A percentile compares a stretch with the other conserved stretches of the same genome.
Conservation (phyloP, 2,329 filamentous ascomycete species). For the Pyricularia sp. region DNA sequence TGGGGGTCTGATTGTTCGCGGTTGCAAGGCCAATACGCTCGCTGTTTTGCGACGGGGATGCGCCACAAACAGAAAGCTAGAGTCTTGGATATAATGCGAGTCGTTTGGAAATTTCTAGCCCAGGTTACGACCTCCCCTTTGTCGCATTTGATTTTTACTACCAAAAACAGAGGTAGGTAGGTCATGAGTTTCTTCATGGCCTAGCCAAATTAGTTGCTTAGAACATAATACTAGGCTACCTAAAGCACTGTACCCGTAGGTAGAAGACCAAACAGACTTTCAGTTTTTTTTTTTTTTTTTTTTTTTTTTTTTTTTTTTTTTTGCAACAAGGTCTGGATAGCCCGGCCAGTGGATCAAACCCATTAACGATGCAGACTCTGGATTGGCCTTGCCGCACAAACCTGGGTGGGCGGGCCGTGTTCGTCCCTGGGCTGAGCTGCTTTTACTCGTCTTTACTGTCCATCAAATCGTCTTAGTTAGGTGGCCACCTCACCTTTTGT, state of each 20-base stretch:
- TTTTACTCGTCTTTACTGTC: not conserved
- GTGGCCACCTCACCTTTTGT: not conserved
- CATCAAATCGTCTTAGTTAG: not conserved
- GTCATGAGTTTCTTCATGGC: not conserved
- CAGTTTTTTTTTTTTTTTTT: no score
- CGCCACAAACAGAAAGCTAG: not conserved
- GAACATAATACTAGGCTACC: not conserved
- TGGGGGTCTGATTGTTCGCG: not conserved
- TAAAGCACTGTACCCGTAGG: not conserved
- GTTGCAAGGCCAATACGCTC: not conserved
- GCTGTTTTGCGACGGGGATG: not conserved
- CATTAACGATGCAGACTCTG: not conserved
- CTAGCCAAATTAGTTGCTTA: not conserved
- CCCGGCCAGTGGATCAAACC: not conserved
- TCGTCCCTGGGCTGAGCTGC: not conserved
- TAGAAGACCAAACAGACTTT: not conserved
- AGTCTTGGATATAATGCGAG: not conserved
- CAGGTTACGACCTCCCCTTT: not conserved
- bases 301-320: no score
- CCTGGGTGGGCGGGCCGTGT: not conserved
- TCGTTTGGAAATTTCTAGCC: not conserved
- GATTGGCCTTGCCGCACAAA: not conserved
- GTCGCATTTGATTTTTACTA: not conserved
- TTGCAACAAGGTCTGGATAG: no score
- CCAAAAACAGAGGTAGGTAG: not conserved